Evolutionary conservation across 345 rosid species (phyloP).

Genomic region (Gossypium thurberi): DNA sequence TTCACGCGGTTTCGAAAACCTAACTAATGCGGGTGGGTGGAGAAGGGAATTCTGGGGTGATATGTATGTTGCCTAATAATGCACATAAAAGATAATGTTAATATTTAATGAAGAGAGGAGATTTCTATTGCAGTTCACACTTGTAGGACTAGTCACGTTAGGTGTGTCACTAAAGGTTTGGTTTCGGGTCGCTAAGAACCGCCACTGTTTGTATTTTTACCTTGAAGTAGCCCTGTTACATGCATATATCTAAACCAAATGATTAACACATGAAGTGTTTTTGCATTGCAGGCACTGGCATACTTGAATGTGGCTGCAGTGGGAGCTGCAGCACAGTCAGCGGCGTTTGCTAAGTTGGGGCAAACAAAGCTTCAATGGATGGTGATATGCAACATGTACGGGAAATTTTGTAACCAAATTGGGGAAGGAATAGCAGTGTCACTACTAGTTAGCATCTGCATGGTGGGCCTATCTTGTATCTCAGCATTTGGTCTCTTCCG

Average conservation of each 20-base stretch:
- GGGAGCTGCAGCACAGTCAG: constrained; percentile 70
- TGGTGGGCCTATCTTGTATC: constrained; percentile 53
- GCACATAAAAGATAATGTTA: background rate
- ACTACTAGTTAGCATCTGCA: constrained; percentile 42
- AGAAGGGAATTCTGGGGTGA: background rate
- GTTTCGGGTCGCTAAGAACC: background rate
- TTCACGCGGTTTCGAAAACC: background rate
- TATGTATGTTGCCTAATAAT: background rate
- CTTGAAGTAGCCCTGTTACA: background rate
- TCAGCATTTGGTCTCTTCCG: constrained; percentile 89
- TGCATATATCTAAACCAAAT: background rate
- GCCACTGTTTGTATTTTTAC: background rate
- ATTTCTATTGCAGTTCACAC: background rate
- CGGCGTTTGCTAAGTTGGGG: constrained; percentile 63
- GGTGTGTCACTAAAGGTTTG: background rate
- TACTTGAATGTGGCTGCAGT: constrained; percentile 68
- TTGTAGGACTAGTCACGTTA: constrained; percentile 27
- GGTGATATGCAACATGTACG: constrained; percentile 71
- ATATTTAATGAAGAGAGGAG: background rate
- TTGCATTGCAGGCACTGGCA: constrained; percentile 55
- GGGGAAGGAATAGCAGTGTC: constrained; percentile 56
- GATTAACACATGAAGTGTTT: background rate
- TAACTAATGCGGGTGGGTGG: background rate
- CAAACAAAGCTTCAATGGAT: constrained; percentile 79
- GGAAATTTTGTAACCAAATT: constrained; percentile 70